A percentile compares a stretch with the other conserved stretches of the same genome.
Conservation (phyloP, 345 rosid genomes). For the Gossypium bickii region DNA sequence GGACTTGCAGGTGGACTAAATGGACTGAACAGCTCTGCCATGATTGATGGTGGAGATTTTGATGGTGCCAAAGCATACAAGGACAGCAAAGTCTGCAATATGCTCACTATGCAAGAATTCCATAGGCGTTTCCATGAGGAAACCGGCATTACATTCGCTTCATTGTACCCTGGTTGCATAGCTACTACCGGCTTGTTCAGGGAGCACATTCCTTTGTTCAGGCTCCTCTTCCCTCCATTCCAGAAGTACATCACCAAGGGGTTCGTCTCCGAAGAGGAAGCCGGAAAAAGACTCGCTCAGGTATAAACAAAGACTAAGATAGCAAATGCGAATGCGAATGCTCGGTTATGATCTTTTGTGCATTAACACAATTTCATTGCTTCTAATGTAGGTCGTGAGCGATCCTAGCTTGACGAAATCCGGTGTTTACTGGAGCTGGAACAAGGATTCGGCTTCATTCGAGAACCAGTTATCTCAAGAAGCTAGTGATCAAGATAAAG, state of each 20-base stretch:
- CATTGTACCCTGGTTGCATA: slow-evolving; percentile 96
- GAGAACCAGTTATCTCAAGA: slow-evolving; percentile 92
- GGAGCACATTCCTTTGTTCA: slow-evolving; percentile 40
- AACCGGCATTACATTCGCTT: slow-evolving; percentile 77
- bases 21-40: slow-evolving; percentile 68
- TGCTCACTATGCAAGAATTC: slow-evolving; percentile 95
- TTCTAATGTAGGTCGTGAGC: slow-evolving; percentile 56
- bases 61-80: slow-evolving; percentile 98
- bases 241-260: slow-evolving; percentile 98
- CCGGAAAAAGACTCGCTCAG: slow-evolving; percentile 96
- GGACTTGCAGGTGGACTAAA: slow-evolving; percentile 80
- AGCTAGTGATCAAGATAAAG: slow-evolving; percentile 83
- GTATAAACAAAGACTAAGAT: slow-evolving; percentile 26
- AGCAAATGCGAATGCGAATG: background rate
- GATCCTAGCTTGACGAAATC: slow-evolving; percentile 88
- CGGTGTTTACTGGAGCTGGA: slow-evolving; percentile 99
- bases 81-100: slow-evolving; percentile 98
- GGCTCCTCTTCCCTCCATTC: slow-evolving; percentile 84
- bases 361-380: slow-evolving; percentile 3
- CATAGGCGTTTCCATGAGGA: slow-evolving; percentile 91
- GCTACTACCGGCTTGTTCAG: slow-evolving; percentile 97
- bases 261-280: slow-evolving; percentile 81
- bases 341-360: background rate
- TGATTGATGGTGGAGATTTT: slow-evolving; percentile 90
- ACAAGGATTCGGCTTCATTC: slow-evolving; percentile 85